Conservation (phyloP, 345 rosid species). For the Gynandropsis gynandra region DNA sequence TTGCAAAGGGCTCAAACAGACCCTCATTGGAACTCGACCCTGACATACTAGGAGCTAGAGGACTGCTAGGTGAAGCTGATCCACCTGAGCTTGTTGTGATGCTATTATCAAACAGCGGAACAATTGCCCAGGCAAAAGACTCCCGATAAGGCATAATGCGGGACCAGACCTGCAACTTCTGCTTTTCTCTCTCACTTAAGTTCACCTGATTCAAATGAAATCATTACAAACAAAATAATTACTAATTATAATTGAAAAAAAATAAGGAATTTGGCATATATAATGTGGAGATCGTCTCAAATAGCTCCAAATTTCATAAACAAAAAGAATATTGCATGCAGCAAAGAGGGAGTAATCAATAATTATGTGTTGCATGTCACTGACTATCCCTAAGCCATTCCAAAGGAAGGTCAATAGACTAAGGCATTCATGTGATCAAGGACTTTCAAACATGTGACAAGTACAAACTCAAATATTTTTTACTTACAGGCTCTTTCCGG, state of each 20-base stretch:
- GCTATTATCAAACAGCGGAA: conserved; percentile 92
- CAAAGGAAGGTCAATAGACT: conserved; percentile 7
- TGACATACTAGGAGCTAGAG: conserved; percentile 82
- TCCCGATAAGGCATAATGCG: conserved; percentile 96
- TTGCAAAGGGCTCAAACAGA: conserved; percentile 65
- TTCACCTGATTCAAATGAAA: conserved; percentile 51
- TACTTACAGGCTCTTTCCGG: conserved; percentile 96
- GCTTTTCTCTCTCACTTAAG: conserved; percentile 92
- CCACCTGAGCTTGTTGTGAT: conserved; percentile 66
- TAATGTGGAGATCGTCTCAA: conserved; percentile 1
- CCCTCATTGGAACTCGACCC: conserved; percentile 84
- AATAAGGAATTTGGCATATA: not conserved
- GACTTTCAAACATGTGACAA: conserved; percentile 2
- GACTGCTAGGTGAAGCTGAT: conserved; percentile 95
- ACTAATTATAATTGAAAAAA: conserved; percentile 7
- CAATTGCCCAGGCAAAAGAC: conserved; percentile 96
- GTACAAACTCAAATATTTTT: not conserved
- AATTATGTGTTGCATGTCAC: not conserved
- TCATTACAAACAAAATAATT: conserved; percentile 16
- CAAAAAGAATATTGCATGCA: too few relatives aligned
- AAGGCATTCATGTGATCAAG: conserved; percentile 16
- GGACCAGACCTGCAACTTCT: conserved; percentile 97
- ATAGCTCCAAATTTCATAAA: conserved; percentile 11
- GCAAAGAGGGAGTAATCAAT: conserved; percentile 5
- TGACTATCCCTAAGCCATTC: conserved; percentile 9